Percentiles rank a stretch among this genome's conserved stretches.
phyloP scores from a whole-genome alignment of 768 basidiomycete genomes.

The Kwoniella dendrophila region DNA sequence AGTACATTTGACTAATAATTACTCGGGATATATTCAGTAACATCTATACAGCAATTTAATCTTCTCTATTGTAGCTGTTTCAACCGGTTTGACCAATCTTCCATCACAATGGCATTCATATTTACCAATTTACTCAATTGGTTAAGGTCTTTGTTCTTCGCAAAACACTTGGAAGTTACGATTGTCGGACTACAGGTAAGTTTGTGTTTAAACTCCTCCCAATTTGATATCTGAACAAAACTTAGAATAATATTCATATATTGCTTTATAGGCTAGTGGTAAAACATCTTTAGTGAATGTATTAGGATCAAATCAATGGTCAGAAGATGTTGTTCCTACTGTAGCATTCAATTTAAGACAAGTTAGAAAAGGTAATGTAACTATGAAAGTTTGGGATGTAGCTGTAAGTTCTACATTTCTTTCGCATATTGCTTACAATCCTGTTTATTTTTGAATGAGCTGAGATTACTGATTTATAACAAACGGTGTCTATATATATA shows the following conservation, averaged over 20 bases:
- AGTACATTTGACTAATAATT: no score
- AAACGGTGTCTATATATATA: background rate
- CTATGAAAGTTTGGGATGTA: conserved; percentile 93
- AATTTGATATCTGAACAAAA: background rate
- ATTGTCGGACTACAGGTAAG: conserved; percentile 85
- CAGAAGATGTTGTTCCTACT: conserved; percentile 93
- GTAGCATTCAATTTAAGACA: conserved; percentile 90
- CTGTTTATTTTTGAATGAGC: background rate
- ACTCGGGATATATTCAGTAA: no score
- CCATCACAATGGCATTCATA: conserved; percentile 57
- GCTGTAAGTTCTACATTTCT: conserved; percentile 63
- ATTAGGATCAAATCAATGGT: conserved; percentile 80
- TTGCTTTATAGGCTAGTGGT: conserved; percentile 71
- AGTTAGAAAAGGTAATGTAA: conserved; percentile 84
- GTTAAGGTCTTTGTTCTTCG: conserved; percentile 75
- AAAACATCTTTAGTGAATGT: conserved; percentile 92
- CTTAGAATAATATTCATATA: background rate
- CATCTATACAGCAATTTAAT: no score
- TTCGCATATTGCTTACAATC: background rate
- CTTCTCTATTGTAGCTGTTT: background rate
- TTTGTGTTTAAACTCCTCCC: conserved; percentile 13
- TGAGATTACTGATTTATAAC: conserved; percentile 2
- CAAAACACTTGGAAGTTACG: conserved; percentile 81
- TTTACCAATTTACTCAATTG: conserved; percentile 65
- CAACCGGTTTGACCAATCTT: no score